Conservation (phyloP, 805 yeast genomes). For the Nakazawaea laoshanensis region DNA sequence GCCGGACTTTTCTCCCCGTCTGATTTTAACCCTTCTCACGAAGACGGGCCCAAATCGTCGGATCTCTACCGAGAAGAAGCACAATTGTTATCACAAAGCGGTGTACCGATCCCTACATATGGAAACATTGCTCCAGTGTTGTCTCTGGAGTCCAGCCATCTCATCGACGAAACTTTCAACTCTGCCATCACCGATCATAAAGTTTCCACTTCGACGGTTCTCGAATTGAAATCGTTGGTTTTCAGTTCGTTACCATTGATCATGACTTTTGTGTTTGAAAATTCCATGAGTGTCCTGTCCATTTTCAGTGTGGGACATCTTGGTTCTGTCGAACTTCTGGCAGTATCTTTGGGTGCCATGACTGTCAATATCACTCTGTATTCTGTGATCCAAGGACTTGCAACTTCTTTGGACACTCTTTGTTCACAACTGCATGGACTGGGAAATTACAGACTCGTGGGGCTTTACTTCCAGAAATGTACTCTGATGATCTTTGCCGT, state of each 20-base stretch:
- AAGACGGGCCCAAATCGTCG: background rate
- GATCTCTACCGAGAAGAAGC: conserved; percentile 3
- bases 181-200: conserved; percentile 2
- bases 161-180: conserved; percentile 2
- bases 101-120: background rate
- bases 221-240: conserved; percentile 20
- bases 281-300: conserved; percentile 43
- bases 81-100: conserved; percentile 5
- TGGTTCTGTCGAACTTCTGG: conserved; percentile 51
- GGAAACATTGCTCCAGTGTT: background rate
- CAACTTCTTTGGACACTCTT: conserved; percentile 48
- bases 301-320: conserved; percentile 51
- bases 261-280: conserved; percentile 44
- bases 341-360: conserved; percentile 50
- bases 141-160: background rate
- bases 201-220: conserved; percentile 1
- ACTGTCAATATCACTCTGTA: conserved; percentile 48
- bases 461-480: conserved; percentile 42
- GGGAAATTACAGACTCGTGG: conserved; percentile 38
- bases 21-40: conserved; percentile 27
- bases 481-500: conserved; percentile 32
- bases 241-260: conserved; percentile 42
- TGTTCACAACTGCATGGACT: conserved; percentile 59
- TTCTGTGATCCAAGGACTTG: conserved; percentile 48
- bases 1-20: conserved; percentile 43